Percentiles rank a stretch among this genome's conserved stretches.
phyloP scores from a whole-genome alignment of 164 flowering plant species.

The Nymphaea colorata region DNA sequence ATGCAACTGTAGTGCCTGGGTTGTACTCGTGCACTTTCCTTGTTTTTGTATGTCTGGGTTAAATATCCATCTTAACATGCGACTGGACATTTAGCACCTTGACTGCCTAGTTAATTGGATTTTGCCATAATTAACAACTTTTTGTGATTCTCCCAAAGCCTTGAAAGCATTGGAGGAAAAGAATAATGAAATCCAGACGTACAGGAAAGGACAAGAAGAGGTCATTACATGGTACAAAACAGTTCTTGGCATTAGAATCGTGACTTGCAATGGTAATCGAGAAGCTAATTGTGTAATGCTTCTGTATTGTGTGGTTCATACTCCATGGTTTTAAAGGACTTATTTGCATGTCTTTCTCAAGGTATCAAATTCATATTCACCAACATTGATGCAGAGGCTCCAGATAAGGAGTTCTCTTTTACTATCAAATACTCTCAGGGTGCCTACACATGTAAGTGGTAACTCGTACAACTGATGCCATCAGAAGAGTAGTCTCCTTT shows the following conservation, averaged over 20 bases:
- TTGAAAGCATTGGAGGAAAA: conserved; percentile 34
- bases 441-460: conserved; percentile 58
- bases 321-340: neutral
- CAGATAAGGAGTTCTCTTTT: conserved; percentile 56
- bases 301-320: neutral
- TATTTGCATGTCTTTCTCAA: conserved; percentile 11
- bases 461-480: neutral
- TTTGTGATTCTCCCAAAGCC: conserved; percentile 16
- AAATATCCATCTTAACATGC: too few species aligned
- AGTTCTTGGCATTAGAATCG: conserved; percentile 75
- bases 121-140: neutral
- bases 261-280: conserved; percentile 66
- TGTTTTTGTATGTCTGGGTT: too few species aligned
- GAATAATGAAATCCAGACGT: conserved; percentile 18
- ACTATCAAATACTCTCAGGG: conserved; percentile 57
- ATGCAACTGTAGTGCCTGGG: too few species aligned
- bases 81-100: too few species aligned
- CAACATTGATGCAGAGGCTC: conserved; percentile 39
- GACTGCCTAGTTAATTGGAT: neutral
- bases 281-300: neutral
- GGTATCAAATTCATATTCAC: conserved; percentile 80
- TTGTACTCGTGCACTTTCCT: too few species aligned
- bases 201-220: conserved; percentile 38
- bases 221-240: conserved; percentile 79
- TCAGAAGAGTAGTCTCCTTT: neutral